Evolutionary conservation across 805 yeast species (phyloP).

Genomic region (Sugiyamaella lignohabitans): DNA sequence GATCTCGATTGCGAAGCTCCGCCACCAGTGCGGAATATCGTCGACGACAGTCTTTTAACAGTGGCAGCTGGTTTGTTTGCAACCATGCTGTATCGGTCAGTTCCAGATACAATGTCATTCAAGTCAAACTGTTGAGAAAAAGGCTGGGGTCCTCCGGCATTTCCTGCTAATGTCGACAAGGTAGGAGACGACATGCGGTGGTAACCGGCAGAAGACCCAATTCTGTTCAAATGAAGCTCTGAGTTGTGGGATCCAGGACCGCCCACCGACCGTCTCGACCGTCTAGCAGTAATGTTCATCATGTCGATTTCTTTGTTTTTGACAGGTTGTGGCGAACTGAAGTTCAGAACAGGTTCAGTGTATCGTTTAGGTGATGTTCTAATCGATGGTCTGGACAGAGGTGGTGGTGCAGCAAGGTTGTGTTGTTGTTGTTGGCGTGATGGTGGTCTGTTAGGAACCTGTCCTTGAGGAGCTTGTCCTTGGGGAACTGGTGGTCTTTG

Average conservation of each 20-base stretch:
- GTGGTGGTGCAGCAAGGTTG: no score
- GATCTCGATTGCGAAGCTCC: conserved; percentile 16
- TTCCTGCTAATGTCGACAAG: conserved; percentile 5
- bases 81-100: conserved; percentile 27
- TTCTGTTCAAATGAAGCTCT: neutral
- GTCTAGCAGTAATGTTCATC: conserved; percentile 21
- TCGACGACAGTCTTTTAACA: conserved; percentile 15
- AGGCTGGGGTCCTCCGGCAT: no score
- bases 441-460: neutral
- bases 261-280: conserved; percentile 14
- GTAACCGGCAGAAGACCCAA: neutral
- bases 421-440: no score
- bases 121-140: conserved; percentile 31
- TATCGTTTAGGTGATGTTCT: conserved; percentile 2
- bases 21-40: conserved; percentile 5
- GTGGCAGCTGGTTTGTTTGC: conserved; percentile 11
- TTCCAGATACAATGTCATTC: conserved; percentile 24
- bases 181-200: conserved; percentile 16
- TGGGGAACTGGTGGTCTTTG: neutral
- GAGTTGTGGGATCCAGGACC: conserved; percentile 2
- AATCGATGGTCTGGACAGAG: no score
- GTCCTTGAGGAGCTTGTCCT: neutral
- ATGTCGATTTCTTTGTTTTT: conserved; percentile 22
- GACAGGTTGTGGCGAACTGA: neutral
- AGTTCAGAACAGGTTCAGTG: neutral